Percentiles rank a stretch among this genome's conserved stretches.
These are phyloP conservation scores for Pseudocercospora pini-densiflorae DNA, from an alignment of 2,329 filamentous ascomycete species.

Conservation along the genomic window DNA sequence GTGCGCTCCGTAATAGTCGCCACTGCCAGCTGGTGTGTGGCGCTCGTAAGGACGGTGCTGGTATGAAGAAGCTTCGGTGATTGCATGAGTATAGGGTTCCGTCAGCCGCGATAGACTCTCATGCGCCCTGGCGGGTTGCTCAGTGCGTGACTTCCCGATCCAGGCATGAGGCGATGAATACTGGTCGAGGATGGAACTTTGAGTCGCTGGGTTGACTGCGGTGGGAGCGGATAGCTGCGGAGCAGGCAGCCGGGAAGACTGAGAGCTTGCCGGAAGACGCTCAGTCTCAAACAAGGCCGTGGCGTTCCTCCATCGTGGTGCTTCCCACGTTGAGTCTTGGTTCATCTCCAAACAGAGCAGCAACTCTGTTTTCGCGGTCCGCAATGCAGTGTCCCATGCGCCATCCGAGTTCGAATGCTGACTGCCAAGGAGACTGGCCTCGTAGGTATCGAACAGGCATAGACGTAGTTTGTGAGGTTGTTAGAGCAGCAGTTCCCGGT, in stretches of 20 bases:
- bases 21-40: slow-evolving; percentile 24
- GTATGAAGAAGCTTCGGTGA: slow-evolving; percentile 17
- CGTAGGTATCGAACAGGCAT: background rate
- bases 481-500: background rate
- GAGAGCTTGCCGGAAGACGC: slow-evolving; percentile 10
- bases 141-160: slow-evolving; percentile 23
- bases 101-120: background rate
- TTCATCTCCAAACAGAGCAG: slow-evolving; percentile 18
- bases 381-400: slow-evolving; percentile 2
- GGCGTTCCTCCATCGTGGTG: slow-evolving; percentile 18
- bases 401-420: slow-evolving; percentile 6
- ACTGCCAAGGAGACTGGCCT: background rate
- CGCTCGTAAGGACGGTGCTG: slow-evolving; percentile 21
- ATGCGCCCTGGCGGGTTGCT: slow-evolving; percentile 8
- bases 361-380: slow-evolving; percentile 7
- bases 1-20: slow-evolving; percentile 20
- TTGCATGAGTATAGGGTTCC: slow-evolving; percentile 17
- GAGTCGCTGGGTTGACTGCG: slow-evolving; percentile 23
- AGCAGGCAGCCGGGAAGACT: slow-evolving; percentile 20
- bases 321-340: slow-evolving; percentile 12
- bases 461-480: background rate
- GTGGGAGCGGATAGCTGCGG: slow-evolving; percentile 28
- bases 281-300: slow-evolving; percentile 7
- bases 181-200: slow-evolving; percentile 22
- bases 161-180: slow-evolving; percentile 16